Percentiles rank a stretch among this genome's conserved stretches.
Evolutionary conservation across 495 filamentous ascomycete genomes (phyloP).

Genomic region (Penicillium cinerascens): DNA sequence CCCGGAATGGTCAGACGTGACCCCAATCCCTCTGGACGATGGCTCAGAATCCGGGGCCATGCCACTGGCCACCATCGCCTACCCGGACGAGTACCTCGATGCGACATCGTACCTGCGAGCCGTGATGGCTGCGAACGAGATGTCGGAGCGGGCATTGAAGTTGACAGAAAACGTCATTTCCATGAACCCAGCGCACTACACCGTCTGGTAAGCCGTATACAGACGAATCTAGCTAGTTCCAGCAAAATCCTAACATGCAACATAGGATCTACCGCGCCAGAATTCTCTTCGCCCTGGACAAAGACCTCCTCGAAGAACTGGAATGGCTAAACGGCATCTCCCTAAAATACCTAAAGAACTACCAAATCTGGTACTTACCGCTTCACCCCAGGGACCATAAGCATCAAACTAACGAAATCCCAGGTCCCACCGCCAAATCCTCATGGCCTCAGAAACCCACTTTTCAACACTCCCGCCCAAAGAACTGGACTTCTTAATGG

Average conservation of each 20-base stretch:
- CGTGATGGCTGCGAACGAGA: constrained; percentile 85
- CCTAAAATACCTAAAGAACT: constrained; percentile 86
- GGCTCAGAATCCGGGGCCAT: constrained; percentile 52
- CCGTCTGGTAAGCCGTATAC: constrained; percentile 66
- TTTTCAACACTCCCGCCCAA: constrained; percentile 54
- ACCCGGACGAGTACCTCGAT: constrained; percentile 80
- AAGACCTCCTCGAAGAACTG: constrained; percentile 68
- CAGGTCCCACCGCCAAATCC: constrained; percentile 85
- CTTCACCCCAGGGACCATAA: background rate
- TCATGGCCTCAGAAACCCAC: constrained; percentile 58
- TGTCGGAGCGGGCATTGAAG: constrained; percentile 70
- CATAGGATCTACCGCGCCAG: constrained; percentile 79
- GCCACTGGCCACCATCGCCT: constrained; percentile 85
- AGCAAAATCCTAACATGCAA: constrained; percentile 1
- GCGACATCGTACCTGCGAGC: constrained; percentile 88
- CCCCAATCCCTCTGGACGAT: constrained; percentile 81
- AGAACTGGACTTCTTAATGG: constrained; percentile 70
- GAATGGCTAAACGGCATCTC: constrained; percentile 82
- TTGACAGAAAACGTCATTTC: constrained; percentile 85
- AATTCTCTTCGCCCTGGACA: constrained; percentile 62
- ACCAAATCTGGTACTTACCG: constrained; percentile 78
- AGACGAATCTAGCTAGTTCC: background rate
- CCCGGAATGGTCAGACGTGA: constrained; percentile 77
- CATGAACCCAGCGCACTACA: constrained; percentile 96
- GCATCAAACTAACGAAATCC: constrained; percentile 9